These are phyloP conservation scores for Melastoma candidum DNA, from an alignment of 441 rosid genomes.

Conservation along the genomic window DNA sequence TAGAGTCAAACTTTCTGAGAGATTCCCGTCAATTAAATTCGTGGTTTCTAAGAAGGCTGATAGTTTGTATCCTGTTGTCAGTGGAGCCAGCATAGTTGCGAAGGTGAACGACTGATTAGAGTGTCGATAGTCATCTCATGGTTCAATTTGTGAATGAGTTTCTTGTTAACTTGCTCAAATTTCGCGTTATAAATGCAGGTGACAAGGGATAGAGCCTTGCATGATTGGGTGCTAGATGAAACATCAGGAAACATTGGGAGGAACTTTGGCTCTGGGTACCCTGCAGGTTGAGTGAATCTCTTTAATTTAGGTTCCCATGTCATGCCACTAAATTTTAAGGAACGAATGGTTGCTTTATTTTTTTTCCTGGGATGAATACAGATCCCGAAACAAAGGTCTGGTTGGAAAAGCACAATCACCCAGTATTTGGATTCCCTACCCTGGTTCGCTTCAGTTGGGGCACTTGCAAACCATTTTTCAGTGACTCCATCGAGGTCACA, in stretches of 20 bases:
- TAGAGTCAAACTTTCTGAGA: conserved; percentile 58
- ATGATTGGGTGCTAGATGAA: conserved; percentile 79
- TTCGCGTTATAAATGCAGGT: conserved; percentile 38
- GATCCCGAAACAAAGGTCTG: conserved; percentile 82
- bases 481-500: conserved; percentile 51
- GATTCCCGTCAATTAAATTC: conserved; percentile 71
- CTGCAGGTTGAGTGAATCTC: conserved; percentile 54
- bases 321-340: not conserved
- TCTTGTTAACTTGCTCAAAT: conserved; percentile 1
- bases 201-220: conserved; percentile 80
- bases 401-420: conserved; percentile 63
- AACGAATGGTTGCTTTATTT: conserved; percentile 2
- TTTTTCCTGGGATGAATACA: conserved; percentile 23
- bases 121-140: not conserved
- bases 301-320: not conserved
- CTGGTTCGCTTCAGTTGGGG: conserved; percentile 97
- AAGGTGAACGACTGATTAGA: conserved; percentile 38
- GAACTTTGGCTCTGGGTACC: conserved; percentile 92
- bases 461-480: conserved; percentile 67
- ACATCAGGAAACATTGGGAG: conserved; percentile 53
- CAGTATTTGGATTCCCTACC: conserved; percentile 82
- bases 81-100: conserved; percentile 95
- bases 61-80: conserved; percentile 85
- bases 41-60: conserved; percentile 96
- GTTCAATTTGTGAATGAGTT: not conserved